These are phyloP conservation scores for Hypoxylon rubiginosum DNA, from an alignment of 2,329 filamentous ascomycete genomes.

Conservation along the genomic window DNA sequence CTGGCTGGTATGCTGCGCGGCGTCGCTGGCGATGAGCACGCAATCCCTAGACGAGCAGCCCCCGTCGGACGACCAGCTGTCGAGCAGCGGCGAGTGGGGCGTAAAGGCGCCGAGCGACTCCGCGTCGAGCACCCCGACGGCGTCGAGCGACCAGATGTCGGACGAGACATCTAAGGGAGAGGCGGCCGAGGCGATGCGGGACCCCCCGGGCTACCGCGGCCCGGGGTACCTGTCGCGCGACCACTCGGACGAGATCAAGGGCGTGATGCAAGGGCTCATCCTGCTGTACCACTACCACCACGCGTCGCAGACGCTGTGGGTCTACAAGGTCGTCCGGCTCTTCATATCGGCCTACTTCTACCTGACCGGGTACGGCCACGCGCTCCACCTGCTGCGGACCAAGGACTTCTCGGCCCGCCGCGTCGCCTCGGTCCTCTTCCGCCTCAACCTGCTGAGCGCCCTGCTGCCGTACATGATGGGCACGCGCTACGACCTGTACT, in stretches of 20 bases:
- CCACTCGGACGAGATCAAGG: slow-evolving; percentile 76
- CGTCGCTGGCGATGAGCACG: slow-evolving; percentile 8
- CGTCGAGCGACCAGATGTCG: slow-evolving; percentile 26
- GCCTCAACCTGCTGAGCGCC: slow-evolving; percentile 69
- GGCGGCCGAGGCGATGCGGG: slow-evolving; percentile 11
- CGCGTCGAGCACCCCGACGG: slow-evolving; percentile 1
- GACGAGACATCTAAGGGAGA: neutral
- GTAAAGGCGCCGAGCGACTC: slow-evolving; percentile 8
- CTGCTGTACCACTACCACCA: slow-evolving; percentile 70
- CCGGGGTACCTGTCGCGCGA: slow-evolving; percentile 64
- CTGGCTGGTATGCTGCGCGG: slow-evolving; percentile 46
- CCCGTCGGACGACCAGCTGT: neutral
- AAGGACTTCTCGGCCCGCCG: slow-evolving; percentile 69
- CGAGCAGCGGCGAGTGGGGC: neutral
- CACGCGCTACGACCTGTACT: slow-evolving; percentile 69
- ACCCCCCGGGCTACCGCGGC: slow-evolving; percentile 39
- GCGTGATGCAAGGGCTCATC: slow-evolving; percentile 71
- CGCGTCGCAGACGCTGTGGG: slow-evolving; percentile 62
- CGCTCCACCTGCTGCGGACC: slow-evolving; percentile 68
- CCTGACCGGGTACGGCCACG: slow-evolving; percentile 72
- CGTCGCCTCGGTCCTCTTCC: slow-evolving; percentile 65
- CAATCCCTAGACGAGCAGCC: slow-evolving; percentile 1
- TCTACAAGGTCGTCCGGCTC: slow-evolving; percentile 68
- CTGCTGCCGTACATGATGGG: slow-evolving; percentile 68
- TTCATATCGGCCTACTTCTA: slow-evolving; percentile 72